phyloP scores from a whole-genome alignment of 306 rosid genomes.

The Castanea sativa region DNA sequence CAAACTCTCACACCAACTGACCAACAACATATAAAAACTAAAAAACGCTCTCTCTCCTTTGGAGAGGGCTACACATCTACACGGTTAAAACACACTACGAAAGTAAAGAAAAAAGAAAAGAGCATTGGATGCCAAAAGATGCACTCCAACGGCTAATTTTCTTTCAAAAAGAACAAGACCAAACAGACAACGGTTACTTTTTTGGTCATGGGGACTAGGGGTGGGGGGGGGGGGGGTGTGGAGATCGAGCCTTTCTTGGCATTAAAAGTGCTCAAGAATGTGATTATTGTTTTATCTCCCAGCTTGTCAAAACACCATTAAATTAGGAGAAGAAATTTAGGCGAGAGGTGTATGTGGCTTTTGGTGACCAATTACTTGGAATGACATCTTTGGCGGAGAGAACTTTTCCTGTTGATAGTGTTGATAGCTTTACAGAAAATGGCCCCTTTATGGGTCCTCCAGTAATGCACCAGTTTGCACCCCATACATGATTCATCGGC shows the following conservation, averaged over 20 bases:
- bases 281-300: background rate
- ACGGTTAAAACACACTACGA: slow-evolving; percentile 20
- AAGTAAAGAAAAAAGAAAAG: background rate
- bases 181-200: slow-evolving; percentile 39
- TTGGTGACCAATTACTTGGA: slow-evolving; percentile 79
- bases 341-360: slow-evolving; percentile 74
- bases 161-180: background rate
- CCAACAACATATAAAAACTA: background rate
- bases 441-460: slow-evolving; percentile 76
- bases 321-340: slow-evolving; percentile 44
- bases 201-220: background rate
- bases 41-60: slow-evolving; percentile 79
- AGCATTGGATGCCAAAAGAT: slow-evolving; percentile 33
- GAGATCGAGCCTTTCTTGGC: slow-evolving; percentile 13
- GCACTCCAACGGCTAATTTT: slow-evolving; percentile 45
- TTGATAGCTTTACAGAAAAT: slow-evolving; percentile 75
- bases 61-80: slow-evolving; percentile 62
- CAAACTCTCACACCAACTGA: background rate
- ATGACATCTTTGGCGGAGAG: slow-evolving; percentile 74
- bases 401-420: slow-evolving; percentile 49
- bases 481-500: slow-evolving; percentile 83
- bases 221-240: background rate
- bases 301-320: background rate
- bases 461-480: slow-evolving; percentile 75
- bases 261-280: background rate